Conservation (phyloP, 176 grass and related monocot species). For the Rhynchospora pubera region DNA sequence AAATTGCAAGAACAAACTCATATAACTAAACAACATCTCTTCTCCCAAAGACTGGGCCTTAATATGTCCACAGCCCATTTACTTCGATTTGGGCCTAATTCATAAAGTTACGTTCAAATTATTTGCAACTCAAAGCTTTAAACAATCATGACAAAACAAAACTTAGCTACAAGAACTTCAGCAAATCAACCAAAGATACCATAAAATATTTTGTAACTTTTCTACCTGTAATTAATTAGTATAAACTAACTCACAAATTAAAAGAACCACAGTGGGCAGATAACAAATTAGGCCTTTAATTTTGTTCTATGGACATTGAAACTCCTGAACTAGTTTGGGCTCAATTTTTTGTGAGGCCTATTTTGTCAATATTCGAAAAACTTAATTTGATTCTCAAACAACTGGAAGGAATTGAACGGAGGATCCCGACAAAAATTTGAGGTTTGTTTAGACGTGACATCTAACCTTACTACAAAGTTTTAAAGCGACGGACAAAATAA, state of each 20-base stretch:
- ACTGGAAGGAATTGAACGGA: not conserved
- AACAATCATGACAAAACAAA: not conserved
- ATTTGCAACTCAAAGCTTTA: no score
- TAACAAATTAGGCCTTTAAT: not conserved
- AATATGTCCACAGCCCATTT: not conserved
- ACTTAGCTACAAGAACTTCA: not conserved
- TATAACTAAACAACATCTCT: not conserved
- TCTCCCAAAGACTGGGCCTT: not conserved
- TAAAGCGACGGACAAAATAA: not conserved
- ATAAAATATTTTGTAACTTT: no score
- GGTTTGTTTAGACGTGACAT: not conserved
- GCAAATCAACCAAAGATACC: no score
- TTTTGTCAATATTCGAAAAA: no score
- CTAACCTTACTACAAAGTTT: not conserved
- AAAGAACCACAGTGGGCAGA: no score
- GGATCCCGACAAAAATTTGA: not conserved
- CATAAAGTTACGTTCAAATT: not conserved
- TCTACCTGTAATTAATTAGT: no score
- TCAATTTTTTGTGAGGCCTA: not conserved
- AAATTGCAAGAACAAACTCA: not conserved
- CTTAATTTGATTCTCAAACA: not conserved
- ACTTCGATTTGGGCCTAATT: not conserved
- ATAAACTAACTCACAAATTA: no score
- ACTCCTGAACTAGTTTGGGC: not conserved
- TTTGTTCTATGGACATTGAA: not conserved